Evolutionary conservation across 2,329 filamentous ascomycete genomes (phyloP), one percentile per base, ranked within the genome.

Genomic region (Epichloe festucae): DNA sequence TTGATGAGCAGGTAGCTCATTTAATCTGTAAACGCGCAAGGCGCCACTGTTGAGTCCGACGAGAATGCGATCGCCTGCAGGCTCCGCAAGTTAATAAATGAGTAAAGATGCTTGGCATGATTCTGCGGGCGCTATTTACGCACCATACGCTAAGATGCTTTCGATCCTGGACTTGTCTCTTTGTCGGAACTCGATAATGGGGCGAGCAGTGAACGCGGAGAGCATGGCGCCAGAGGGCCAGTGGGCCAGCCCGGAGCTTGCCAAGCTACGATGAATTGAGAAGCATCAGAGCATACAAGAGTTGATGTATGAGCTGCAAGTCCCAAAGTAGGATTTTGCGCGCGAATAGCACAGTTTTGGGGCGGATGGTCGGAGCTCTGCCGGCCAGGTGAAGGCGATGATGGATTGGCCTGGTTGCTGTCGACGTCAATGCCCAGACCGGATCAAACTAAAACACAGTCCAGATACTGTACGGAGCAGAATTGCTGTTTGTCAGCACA

Each of bases 131-230:
- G 23, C 36, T 17, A 23, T 23, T 17, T 42, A 50, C 69, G 53
- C 76, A 88, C 86, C 89, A 70, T 95, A 88, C 55, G 91, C 88
- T 46, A 97, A 78, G 59, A 98, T 88, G 48, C 88, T 93, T 72
- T 98, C 93, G 70, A 98, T 95, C 75, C 86, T 93, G 58, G 88
- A 94, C 75, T 94, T 96, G 80, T 97, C 91, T 69, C 88, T 85
- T 69, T 84, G 83, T 73, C 87, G 90, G 63, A 98, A 85, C 86
- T 98, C 93, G 76, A 97, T 87, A 67, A 98, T 91, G 57, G 90
- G 87, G 65, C 88, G 87, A 73, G 93, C 90, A 61, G 87, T 95
- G 73, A 98, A 98, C 66, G 93, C 93, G 71, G 91, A 94, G 71
- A 98, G 85, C 93, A 96, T 96, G 70, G 74, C 75, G 67, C 56